phyloP scores from a whole-genome alignment of 2,329 filamentous ascomycete species.

The Alternaria panax region DNA sequence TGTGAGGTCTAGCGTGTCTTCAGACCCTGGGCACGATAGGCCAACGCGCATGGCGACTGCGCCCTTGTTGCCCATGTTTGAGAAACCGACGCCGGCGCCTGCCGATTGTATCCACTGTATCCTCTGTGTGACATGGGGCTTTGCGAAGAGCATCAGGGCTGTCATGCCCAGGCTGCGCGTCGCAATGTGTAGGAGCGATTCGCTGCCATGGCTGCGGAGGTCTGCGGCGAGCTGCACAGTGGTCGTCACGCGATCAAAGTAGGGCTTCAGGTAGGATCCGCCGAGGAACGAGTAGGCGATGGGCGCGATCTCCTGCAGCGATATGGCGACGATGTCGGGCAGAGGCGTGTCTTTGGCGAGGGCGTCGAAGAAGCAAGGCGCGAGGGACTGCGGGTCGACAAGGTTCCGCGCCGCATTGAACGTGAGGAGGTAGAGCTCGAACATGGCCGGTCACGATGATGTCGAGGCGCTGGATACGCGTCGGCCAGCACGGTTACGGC shows the following conservation, averaged over 20 bases:
- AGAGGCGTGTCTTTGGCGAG: conserved; percentile 58
- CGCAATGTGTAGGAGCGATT: conserved; percentile 73
- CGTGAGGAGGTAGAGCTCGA: conserved; percentile 80
- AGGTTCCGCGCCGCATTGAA: conserved; percentile 85
- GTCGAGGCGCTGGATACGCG: conserved; percentile 15
- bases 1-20: conserved; percentile 69
- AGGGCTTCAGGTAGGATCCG: conserved; percentile 77
- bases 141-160: conserved; percentile 83
- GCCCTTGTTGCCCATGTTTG: conserved; percentile 95
- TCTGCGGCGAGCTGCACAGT: conserved; percentile 74
- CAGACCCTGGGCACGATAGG: conserved; percentile 57
- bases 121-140: conserved; percentile 63
- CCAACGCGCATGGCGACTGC: conserved; percentile 80
- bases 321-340: conserved; percentile 71
- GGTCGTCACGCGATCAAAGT: conserved; percentile 74
- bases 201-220: conserved; percentile 49
- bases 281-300: conserved; percentile 86
- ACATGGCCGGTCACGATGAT: conserved; percentile 32
- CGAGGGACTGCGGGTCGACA: conserved; percentile 74
- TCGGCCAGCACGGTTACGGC: conserved; percentile 30
- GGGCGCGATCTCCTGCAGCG: conserved; percentile 88
- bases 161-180: conserved; percentile 87
- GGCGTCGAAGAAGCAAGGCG: conserved; percentile 66
- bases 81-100: conserved; percentile 82
- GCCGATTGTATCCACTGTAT: conserved; percentile 76